Evolutionary conservation across 2,329 filamentous ascomycete species (phyloP).

Genomic region (Zarea fungicola): DNA sequence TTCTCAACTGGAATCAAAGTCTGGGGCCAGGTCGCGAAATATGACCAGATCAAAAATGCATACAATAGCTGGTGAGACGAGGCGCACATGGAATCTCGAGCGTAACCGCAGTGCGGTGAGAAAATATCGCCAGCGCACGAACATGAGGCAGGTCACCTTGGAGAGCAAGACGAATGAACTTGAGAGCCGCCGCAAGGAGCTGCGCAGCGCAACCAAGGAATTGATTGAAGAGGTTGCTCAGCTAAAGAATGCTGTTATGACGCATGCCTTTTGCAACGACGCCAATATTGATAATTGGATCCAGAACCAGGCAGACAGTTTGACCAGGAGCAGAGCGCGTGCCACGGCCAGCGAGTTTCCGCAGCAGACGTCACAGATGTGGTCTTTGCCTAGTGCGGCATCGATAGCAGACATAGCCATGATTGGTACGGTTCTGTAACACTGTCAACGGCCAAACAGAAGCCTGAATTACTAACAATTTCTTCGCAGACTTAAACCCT

Average conservation of each 20-base stretch:
- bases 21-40: no score
- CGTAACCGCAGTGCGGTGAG: constrained; percentile 67
- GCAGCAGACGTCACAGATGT: background rate
- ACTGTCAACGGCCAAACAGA: no score
- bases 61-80: no score
- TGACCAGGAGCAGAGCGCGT: background rate
- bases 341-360: background rate
- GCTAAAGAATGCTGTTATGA: constrained; percentile 47
- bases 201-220: constrained; percentile 38
- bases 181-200: constrained; percentile 36
- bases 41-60: no score
- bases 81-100: constrained; percentile 47
- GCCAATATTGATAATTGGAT: constrained; percentile 49
- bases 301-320: constrained; percentile 42
- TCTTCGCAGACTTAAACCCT: no score
- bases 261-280: constrained; percentile 47
- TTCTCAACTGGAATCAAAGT: no score
- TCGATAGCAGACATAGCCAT: no score
- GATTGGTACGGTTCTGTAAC: no score
- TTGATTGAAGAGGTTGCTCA: constrained; percentile 40
- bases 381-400: no score
- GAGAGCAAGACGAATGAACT: constrained; percentile 40
- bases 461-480: no score
- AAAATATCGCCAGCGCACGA: constrained; percentile 67
- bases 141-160: constrained; percentile 44